Conservation (phyloP, 2,329 filamentous ascomycete species). For the Bisporella sp. region DNA sequence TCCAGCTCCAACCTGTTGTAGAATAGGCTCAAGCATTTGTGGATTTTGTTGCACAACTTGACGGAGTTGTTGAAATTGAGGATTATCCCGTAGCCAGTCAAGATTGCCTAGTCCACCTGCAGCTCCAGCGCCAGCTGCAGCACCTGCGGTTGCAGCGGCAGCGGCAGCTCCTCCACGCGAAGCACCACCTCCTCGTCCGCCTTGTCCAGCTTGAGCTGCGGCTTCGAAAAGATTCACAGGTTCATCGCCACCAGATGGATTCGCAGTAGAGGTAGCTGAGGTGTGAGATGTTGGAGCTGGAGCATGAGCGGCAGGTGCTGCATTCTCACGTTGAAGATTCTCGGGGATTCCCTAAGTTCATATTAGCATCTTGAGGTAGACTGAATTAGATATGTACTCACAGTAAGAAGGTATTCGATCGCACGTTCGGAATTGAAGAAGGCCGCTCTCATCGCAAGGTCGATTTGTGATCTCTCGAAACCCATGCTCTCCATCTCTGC, state of each 20-base stretch:
- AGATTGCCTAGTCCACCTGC: constrained; percentile 64
- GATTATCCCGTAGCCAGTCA: constrained; percentile 90
- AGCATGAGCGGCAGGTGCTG: constrained; percentile 37
- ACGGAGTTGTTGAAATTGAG: constrained; percentile 95
- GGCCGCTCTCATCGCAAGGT: constrained; percentile 89
- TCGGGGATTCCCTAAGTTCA: constrained; percentile 76
- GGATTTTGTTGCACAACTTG: constrained; percentile 97
- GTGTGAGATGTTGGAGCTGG: constrained; percentile 36
- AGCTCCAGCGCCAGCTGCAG: constrained; percentile 35
- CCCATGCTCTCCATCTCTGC: constrained; percentile 97
- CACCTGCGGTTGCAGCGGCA: constrained; percentile 36
- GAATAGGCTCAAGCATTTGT: constrained; percentile 95
- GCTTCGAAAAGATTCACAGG: constrained; percentile 88
- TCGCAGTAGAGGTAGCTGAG: constrained; percentile 26
- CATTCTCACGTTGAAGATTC: constrained; percentile 66
- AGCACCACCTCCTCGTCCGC: constrained; percentile 36
- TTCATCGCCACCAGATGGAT: constrained; percentile 51
- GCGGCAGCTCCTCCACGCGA: constrained; percentile 41
- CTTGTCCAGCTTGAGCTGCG: constrained; percentile 57
- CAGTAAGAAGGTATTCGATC: constrained; percentile 88
- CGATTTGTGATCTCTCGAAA: constrained; percentile 81
- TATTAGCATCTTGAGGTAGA: constrained; percentile 7
- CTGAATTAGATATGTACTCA: constrained; percentile 37
- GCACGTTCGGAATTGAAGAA: constrained; percentile 97
- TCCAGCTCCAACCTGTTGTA: constrained; percentile 90